Evolutionary conservation across 1,139 yeast genomes (phyloP).

Genomic region (Hyphopichia pseudoburtonii): DNA sequence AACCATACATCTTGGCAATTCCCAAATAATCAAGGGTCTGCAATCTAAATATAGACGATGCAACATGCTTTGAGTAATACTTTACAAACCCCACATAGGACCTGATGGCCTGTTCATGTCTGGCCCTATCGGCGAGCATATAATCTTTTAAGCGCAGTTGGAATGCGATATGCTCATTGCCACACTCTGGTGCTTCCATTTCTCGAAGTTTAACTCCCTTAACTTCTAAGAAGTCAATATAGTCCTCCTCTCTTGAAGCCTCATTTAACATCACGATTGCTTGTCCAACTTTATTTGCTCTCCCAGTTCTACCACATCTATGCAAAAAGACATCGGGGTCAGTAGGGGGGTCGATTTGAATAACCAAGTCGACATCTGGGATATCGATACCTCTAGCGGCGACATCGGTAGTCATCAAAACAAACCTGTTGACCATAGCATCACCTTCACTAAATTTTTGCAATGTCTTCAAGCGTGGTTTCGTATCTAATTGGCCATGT

Average conservation of each 20-base stretch:
- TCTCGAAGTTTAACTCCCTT: constrained; percentile 58
- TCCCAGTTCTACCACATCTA: constrained; percentile 89
- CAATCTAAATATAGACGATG: constrained; percentile 82
- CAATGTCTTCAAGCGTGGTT: constrained; percentile 72
- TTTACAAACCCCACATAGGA: constrained; percentile 83
- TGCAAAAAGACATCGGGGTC: constrained; percentile 87
- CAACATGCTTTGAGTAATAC: constrained; percentile 88
- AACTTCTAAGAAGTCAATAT: constrained; percentile 75
- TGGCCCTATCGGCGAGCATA: constrained; percentile 69
- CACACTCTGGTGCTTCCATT: constrained; percentile 27
- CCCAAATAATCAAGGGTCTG: constrained; percentile 70
- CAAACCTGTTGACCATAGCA: constrained; percentile 45
- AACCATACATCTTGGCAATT: constrained; percentile 73
- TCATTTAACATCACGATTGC: constrained; percentile 71
- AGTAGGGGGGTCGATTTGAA: constrained; percentile 89
- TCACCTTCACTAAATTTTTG: constrained; percentile 54
- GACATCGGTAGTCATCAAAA: constrained; percentile 78
- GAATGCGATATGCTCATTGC: constrained; percentile 19
- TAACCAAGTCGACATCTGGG: constrained; percentile 85
- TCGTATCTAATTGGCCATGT: constrained; percentile 82
- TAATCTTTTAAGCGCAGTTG: constrained; percentile 47
- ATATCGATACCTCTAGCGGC: constrained; percentile 95
- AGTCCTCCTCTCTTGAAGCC: constrained; percentile 75
- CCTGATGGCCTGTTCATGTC: constrained; percentile 77
- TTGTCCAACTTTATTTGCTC: constrained; percentile 81